Evolutionary conservation across 2,329 filamentous ascomycete species (phyloP), one percentile per base, ranked within the genome.

Genomic region (Monilinia fructicola): DNA sequence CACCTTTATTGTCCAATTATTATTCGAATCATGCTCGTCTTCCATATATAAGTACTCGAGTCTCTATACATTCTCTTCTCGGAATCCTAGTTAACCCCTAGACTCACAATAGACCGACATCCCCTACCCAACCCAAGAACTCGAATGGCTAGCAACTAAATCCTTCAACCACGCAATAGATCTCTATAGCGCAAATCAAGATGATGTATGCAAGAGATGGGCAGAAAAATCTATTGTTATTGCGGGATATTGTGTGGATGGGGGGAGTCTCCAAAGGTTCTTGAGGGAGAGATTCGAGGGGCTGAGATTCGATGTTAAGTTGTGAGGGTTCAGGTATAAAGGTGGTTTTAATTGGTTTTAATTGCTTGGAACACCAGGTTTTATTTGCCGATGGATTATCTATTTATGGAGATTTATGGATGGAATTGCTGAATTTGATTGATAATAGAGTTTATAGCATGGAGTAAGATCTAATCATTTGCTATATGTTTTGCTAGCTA

Each of bases 121-220:
- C 1, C 75, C 78, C 0, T 91, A 91, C 73, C 90, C 91, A 0
- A 72, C 79, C 0, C 82, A 84, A 4, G 91, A 95, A 74, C 78
- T 93, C 1, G 88, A 92, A 73, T 95, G 90, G 89, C 83, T 95
- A n/a, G 85, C 87, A 0, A 85, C 85, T 0, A 86, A 83, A 7
- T 79, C 85, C 0, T 92, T 90, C 76, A 93, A 93, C 71, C 87
- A 87, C 68, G 87, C 85, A 0, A 80, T 92, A 6, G 90, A 93
- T 72, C 81, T 85, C n/a, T 87, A 86, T 71, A 81, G 83, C 16
- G 79, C 78, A 1, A 80, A 82, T 1, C 81, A 89, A 31, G 82
- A 86, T 66, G 80, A 80, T 5, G 76, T 78, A 1, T 87, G 86
- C 58, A 83, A 81, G 69, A 75, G 77, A n/a, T 76, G 74, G 74